Conservation (phyloP, 495 filamentous ascomycete species). For the Acidiella bohemica region DNA sequence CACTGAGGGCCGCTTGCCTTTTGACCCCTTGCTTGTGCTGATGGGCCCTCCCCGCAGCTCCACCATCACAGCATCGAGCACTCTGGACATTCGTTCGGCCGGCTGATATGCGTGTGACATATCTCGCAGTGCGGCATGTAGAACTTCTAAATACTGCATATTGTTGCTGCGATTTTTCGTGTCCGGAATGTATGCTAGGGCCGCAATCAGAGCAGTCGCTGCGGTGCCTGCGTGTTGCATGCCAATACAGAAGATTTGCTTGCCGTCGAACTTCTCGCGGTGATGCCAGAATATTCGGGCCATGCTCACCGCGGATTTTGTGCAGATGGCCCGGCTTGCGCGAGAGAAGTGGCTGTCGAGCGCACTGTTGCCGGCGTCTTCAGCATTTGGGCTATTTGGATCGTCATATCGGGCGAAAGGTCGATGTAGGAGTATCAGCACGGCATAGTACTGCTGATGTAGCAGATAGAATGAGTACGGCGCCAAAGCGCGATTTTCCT, state of each 20-base stretch:
- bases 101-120: constrained; percentile 27
- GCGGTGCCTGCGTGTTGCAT: constrained; percentile 41
- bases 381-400: constrained; percentile 14
- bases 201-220: constrained; percentile 39
- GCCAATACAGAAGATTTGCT: constrained; percentile 32
- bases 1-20: constrained; percentile 15
- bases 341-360: constrained; percentile 31
- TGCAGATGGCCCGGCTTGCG: constrained; percentile 36
- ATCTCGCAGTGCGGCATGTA: constrained; percentile 24
- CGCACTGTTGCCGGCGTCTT: constrained; percentile 18
- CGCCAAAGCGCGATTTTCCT: constrained; percentile 36
- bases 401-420: constrained; percentile 37
- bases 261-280: constrained; percentile 36
- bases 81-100: constrained; percentile 26
- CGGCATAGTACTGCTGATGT: constrained; percentile 40
- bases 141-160: constrained; percentile 28
- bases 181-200: constrained; percentile 37
- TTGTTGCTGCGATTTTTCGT: constrained; percentile 24
- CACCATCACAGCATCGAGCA: constrained; percentile 25
- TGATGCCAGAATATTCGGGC: constrained; percentile 40
- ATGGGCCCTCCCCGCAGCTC: constrained; percentile 23
- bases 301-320: constrained; percentile 38
- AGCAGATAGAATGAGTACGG: constrained; percentile 40
- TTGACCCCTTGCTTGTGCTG: constrained; percentile 1
- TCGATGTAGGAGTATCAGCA: constrained; percentile 37